Evolutionary conservation across 306 rosid species (phyloP).

Genomic region (Prinsepia uniflora): DNA sequence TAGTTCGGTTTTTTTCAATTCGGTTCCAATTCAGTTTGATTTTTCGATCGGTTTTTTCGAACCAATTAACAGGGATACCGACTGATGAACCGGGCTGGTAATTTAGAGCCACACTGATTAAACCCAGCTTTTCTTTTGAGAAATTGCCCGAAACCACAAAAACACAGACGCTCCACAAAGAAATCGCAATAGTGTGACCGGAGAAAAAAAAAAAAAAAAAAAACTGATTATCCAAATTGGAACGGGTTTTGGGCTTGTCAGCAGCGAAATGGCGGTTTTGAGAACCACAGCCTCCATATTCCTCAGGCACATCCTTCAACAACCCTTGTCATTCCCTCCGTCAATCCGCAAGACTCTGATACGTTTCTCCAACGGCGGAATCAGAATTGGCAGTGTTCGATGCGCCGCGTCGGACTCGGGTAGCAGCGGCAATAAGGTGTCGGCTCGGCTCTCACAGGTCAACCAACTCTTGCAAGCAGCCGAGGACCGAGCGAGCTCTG

Average conservation of each 20-base stretch:
- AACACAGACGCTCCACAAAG: not conserved
- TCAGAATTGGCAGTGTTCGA: constrained; percentile 37
- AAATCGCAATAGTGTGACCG: not conserved
- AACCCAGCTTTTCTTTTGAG: no score
- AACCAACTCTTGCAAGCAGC: constrained; percentile 75
- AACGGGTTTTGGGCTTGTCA: not conserved
- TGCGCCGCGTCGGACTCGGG: constrained; percentile 47
- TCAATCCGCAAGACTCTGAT: constrained; percentile 14
- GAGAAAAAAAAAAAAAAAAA: not conserved
- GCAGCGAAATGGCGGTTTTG: constrained; percentile 43
- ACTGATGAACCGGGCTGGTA: no score
- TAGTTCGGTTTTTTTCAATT: no score
- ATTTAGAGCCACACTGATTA: no score
- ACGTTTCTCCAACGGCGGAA: constrained; percentile 16
- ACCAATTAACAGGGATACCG: no score
- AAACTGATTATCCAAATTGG: not conserved
- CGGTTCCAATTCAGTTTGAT: no score
- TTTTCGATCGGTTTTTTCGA: no score
- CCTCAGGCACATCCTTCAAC: constrained; percentile 39
- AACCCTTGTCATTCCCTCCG: constrained; percentile 25
- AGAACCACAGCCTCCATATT: constrained; percentile 32
- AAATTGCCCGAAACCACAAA: not conserved
- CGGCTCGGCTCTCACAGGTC: constrained; percentile 78
- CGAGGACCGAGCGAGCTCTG: constrained; percentile 61
- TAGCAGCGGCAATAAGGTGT: constrained; percentile 45